Base-by-base conservation (phyloP, 1,139 yeast species). In the Hyphopichia fennica region DNA sequence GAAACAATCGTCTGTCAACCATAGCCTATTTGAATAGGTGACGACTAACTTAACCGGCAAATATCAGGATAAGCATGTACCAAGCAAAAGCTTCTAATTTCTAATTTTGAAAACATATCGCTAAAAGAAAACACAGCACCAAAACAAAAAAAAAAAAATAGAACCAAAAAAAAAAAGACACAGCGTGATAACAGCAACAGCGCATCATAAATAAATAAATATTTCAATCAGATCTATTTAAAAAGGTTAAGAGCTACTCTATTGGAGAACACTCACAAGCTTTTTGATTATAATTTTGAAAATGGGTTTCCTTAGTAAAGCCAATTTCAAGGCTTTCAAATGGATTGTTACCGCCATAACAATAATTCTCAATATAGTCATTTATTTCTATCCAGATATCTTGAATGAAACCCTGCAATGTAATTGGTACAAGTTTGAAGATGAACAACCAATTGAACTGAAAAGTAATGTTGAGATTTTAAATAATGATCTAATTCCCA, bases 381-480 rank as follows among this genome's bases (percentile, higher is more conserved):
- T 87, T 15, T 84, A 81, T 64, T 81, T 87, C 37, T 89, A 87
- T 56, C 96, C 96, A 1, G 84, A 87, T 37, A 49, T 84, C 15
- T 47, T 72, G 44, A 72, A 72, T 47, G 57, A 67, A 22, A 57
- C 79, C 0, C 60, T 58, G 7, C 63, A 67, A 40, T 87, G 95
- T 53, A 75, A 81, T 27, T 86, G 95, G 95, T 64, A 63, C 47
- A 51, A 61, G 23, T 58, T 63, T 42, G 50, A 50, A 8, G 46
- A 28, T n/a, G 18, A 20, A 33, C 17, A n/a, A 44, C 13, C 17
- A 14, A 53, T 46, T 53, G 51, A 16, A 40, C 44, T 41, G 49
- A 54, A 57, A 56, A 63, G 67, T 48, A 31, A 31, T 18, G 22
- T 31, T 31, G 20, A 16, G 9, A n/a, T 33, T 3, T 20, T 19